Evolutionary conservation across 202 grass and related monocot genomes (phyloP).

Genomic region (Hordeum pubiflorum): DNA sequence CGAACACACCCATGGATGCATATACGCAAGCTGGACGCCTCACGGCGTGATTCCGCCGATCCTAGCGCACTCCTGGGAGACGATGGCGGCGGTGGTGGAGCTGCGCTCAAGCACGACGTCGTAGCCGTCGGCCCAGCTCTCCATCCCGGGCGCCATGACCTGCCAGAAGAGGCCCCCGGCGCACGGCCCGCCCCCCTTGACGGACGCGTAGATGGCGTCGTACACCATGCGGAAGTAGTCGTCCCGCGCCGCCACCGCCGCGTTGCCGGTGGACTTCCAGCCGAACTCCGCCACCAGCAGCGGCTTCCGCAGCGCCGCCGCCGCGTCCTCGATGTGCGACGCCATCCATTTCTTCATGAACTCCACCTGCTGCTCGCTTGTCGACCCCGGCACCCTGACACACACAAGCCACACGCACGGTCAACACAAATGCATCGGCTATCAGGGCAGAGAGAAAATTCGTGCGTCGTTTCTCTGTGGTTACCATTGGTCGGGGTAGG

Average conservation of each 20-base stretch:
- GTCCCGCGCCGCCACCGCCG: conserved; percentile 23
- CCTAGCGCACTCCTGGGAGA: conserved; percentile 40
- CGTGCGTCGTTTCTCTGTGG: too few species aligned
- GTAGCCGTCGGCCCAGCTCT: conserved; percentile 59
- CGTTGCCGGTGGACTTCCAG: conserved; percentile 28
- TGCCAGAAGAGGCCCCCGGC: conserved; percentile 70
- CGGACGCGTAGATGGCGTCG: conserved; percentile 52
- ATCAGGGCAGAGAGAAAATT: too few species aligned
- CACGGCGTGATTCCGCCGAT: background rate
- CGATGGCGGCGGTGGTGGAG: conserved; percentile 37
- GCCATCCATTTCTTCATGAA: conserved; percentile 66
- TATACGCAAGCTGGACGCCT: background rate
- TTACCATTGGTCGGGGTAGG: conserved; percentile 64
- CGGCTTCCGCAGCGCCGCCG: conserved; percentile 44
- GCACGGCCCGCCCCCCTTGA: conserved; percentile 35
- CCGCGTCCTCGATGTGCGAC: conserved; percentile 43
- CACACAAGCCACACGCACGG: too few species aligned
- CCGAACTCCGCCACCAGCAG: conserved; percentile 71
- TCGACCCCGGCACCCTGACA: conserved; percentile 43
- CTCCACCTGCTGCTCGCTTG: conserved; percentile 31
- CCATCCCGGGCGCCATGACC: conserved; percentile 66
- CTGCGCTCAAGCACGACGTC: conserved; percentile 47
- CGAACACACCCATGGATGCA: background rate
- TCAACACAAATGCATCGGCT: too few species aligned
- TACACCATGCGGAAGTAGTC: conserved; percentile 50